Base-by-base conservation (phyloP, 306 rosid genomes). In the Clitoria ternatea region DNA sequence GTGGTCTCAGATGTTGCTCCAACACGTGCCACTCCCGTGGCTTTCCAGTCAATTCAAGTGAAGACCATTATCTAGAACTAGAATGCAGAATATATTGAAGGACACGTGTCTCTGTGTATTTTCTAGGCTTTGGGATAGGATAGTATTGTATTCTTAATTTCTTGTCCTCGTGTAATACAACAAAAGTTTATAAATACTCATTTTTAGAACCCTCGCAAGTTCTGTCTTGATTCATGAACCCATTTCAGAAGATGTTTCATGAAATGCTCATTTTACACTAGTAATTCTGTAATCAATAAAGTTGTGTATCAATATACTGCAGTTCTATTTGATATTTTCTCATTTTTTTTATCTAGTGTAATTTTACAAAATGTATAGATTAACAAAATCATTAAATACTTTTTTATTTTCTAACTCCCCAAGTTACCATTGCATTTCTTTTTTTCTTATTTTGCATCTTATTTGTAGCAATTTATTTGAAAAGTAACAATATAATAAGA, bases 11-110 rank as follows among this genome's bases (percentile, higher is more conserved):
- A 86, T 75, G 82, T 85, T 69, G 73, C 80, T 61, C 89, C 89
- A 32, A 71, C 85, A 14, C 82, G 69, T 20, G 43, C 87, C 68
- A 78, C 84, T 19, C 84, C 89, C 1, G 43, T 61, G 86, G 73
- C 90, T 10, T 75, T 80, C 72, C 98, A 88, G 30, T 88, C 98
- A 68, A 84, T 93, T 73, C 97, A 93, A 86, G 85, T 93, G 54
- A 90, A 86, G 85, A 86, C 81, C 62, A 73, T 92, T 77, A 61
- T 17, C 75, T 84, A 83, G 67, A 48, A 65, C 69, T 9, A 85
- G 13, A 89, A 86, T 32, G 85, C 88, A 71, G 82, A 73, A 59
- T n/a, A 26, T 45, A 48, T 36, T 39, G 60, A 66, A 36, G 20
- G 76, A 69, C 49, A 52, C 42, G 49, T 72, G 64, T 65, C 30